Evolutionary conservation across 208 protist species (phyloP).

Genomic region (Sergeia podlipaevii): DNA sequence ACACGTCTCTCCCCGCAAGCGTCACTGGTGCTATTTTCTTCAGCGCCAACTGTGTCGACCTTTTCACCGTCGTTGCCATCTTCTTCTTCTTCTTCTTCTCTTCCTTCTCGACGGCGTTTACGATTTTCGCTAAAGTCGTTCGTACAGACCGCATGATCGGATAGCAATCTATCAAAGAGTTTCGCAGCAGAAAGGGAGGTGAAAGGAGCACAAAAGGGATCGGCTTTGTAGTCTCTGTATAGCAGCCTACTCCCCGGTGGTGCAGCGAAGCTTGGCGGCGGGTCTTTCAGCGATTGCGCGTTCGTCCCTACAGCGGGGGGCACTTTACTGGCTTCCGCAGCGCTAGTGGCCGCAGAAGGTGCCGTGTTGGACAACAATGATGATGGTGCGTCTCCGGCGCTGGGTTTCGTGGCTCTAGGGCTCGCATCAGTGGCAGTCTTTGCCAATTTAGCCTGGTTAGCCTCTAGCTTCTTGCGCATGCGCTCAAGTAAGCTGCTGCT

Average conservation of each 20-base stretch:
- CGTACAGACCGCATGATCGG: background rate
- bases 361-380: background rate
- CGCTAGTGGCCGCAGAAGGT: background rate
- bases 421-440: slow-evolving; percentile 8
- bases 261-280: slow-evolving; percentile 48
- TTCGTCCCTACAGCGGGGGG: background rate
- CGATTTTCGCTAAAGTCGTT: background rate
- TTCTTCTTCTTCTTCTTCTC: slow-evolving; percentile 7
- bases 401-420: background rate
- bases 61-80: slow-evolving; percentile 4
- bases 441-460: slow-evolving; percentile 21
- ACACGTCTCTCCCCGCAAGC: no score
- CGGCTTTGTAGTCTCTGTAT: slow-evolving; percentile 42
- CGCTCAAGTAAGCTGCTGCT: slow-evolving; percentile 28
- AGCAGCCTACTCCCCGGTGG: slow-evolving; percentile 33
- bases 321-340: background rate
- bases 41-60: background rate
- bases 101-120: background rate
- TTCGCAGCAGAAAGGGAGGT: slow-evolving; percentile 17
- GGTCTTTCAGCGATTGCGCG: slow-evolving; percentile 11
- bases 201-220: slow-evolving; percentile 48
- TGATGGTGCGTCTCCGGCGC: background rate
- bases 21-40: no score
- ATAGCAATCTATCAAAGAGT: slow-evolving; percentile 12
- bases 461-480: slow-evolving; percentile 39